Evolutionary conservation across 1,284 basidiomycete genomes (phyloP).

Genomic region (Polyporus tsugae): DNA sequence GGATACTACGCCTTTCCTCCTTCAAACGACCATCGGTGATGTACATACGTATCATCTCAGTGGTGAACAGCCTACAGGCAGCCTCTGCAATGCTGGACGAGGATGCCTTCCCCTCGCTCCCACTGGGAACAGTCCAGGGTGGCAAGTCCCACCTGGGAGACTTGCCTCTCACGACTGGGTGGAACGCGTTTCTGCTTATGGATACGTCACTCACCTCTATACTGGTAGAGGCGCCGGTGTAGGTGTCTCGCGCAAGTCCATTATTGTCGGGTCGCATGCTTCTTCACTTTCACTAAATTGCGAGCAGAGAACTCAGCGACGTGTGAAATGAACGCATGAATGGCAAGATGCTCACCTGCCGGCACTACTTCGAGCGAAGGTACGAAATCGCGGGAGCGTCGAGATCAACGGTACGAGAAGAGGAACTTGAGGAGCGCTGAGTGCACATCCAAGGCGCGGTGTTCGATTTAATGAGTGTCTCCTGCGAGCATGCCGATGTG

Average conservation of each 20-base stretch:
- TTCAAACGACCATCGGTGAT: not conserved
- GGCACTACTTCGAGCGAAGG: not conserved
- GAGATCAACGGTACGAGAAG: not conserved
- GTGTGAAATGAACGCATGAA: not conserved
- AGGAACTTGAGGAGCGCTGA: not conserved
- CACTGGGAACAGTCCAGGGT: not conserved
- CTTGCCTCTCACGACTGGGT: not conserved
- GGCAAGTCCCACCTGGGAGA: not conserved
- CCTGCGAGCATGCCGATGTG: constrained; percentile 5
- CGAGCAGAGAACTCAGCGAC: not conserved
- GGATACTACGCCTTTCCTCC: not conserved
- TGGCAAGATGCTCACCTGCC: not conserved
- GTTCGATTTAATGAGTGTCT: not conserved
- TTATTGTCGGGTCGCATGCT: constrained; percentile 6
- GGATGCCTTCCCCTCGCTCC: not conserved
- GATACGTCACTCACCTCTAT: constrained; percentile 36
- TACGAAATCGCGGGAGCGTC: constrained; percentile 3
- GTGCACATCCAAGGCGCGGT: not conserved
- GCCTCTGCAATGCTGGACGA: not conserved
- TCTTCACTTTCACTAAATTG: not conserved
- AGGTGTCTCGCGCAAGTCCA: constrained; percentile 34
- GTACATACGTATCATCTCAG: no score
- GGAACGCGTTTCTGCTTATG: not conserved
- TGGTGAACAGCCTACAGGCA: not conserved
- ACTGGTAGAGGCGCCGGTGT: constrained; percentile 41